These are phyloP conservation scores for Acacia pycnantha DNA, from an alignment of 331 rosid species.

Conservation along the genomic window DNA sequence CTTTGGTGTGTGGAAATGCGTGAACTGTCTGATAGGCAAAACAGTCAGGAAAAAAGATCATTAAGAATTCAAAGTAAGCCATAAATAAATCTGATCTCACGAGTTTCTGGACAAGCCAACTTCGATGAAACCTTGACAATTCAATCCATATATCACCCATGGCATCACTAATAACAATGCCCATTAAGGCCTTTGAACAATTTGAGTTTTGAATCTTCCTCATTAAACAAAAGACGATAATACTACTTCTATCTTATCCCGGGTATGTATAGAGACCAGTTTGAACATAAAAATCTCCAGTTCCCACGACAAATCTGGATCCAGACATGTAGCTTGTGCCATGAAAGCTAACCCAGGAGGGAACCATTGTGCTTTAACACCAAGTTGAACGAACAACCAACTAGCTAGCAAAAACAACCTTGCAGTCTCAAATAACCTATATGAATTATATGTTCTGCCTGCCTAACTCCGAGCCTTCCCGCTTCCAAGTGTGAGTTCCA, in stretches of 20 bases:
- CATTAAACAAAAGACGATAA: not conserved
- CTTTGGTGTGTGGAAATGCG: not conserved
- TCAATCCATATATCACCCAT: slow-evolving; percentile 23
- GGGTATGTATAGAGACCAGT: slow-evolving; percentile 20
- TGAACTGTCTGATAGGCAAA: not conserved
- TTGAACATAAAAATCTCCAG: slow-evolving; percentile 29
- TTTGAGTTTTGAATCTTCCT: slow-evolving; percentile 7
- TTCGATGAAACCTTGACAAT: slow-evolving; percentile 6
- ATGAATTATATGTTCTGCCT: not conserved
- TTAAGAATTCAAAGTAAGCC: slow-evolving; percentile 18
- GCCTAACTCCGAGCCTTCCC: slow-evolving; percentile 52
- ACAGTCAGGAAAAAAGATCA: not conserved
- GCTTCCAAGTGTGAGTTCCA: slow-evolving; percentile 86
- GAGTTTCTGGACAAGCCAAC: slow-evolving; percentile 16
- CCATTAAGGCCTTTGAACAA: slow-evolving; percentile 15
- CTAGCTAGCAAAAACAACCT: slow-evolving; percentile 20
- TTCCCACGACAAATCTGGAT: slow-evolving; percentile 1
- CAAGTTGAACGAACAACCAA: slow-evolving; percentile 28
- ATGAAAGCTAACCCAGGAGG: not conserved
- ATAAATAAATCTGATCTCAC: slow-evolving; percentile 14
- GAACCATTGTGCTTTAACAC: slow-evolving; percentile 20
- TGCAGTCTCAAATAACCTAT: slow-evolving; percentile 13
- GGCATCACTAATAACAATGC: not conserved
- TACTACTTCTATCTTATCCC: slow-evolving; percentile 6
- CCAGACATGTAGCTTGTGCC: slow-evolving; percentile 10